Conservation (phyloP, 2,329 filamentous ascomycete genomes). For the Ambrosiella beaveri region DNA sequence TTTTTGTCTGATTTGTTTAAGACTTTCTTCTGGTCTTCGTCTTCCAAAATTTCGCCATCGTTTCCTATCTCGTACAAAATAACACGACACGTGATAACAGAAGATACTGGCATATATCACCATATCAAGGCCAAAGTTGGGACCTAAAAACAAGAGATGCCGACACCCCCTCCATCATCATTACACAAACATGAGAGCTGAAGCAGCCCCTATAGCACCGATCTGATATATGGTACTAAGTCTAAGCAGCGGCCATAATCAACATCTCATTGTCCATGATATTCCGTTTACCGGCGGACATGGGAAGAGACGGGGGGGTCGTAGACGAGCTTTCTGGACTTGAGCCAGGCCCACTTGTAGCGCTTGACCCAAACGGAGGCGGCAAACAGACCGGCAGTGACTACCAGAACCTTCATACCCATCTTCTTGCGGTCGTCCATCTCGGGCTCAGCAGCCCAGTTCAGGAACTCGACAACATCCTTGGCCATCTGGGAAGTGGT, state of each 20-base stretch:
- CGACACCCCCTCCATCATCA: neutral
- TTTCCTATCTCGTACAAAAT: slow-evolving; percentile 8
- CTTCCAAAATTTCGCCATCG: slow-evolving; percentile 5
- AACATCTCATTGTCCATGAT: slow-evolving; percentile 1
- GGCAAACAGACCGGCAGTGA: slow-evolving; percentile 63
- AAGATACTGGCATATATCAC: neutral
- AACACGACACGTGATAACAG: neutral
- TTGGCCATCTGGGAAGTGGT: slow-evolving; percentile 99
- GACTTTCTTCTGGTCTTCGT: slow-evolving; percentile 3
- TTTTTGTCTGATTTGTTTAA: neutral
- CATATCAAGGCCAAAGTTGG: neutral
- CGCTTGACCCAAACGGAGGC: slow-evolving; percentile 95
- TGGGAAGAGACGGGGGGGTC: slow-evolving; percentile 47
- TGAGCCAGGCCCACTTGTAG: slow-evolving; percentile 97
- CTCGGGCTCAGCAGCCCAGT: slow-evolving; percentile 97
- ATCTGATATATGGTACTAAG: neutral
- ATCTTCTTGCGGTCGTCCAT: slow-evolving; percentile 99
- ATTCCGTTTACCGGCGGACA: slow-evolving; percentile 28
- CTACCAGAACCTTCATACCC: slow-evolving; percentile 87
- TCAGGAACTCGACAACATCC: slow-evolving; percentile 96
- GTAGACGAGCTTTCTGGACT: slow-evolving; percentile 87
- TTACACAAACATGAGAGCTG: neutral
- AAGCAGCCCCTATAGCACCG: neutral
- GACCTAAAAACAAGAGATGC: neutral
- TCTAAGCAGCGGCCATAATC: neutral